These are phyloP conservation scores for Phlebopus sp. DNA, from an alignment of 1,284 basidiomycete genomes.

Conservation along the genomic window DNA sequence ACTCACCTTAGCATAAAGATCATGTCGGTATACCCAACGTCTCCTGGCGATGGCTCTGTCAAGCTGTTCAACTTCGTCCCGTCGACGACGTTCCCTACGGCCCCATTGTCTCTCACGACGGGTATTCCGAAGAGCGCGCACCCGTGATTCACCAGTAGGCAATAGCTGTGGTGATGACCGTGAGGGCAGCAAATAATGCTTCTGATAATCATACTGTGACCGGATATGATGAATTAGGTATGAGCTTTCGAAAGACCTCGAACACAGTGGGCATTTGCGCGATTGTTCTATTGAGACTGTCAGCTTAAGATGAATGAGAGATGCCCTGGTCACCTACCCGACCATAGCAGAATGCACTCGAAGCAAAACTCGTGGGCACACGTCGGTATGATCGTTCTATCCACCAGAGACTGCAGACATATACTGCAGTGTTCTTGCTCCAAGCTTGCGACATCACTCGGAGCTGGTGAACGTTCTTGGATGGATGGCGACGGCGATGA, in stretches of 20 bases:
- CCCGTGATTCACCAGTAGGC: slow-evolving; percentile 29
- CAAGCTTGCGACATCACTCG: background rate
- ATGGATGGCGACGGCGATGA: slow-evolving; percentile 10
- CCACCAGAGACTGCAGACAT: slow-evolving; percentile 73
- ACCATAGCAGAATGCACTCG: slow-evolving; percentile 82
- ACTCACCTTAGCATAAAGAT: slow-evolving; percentile 75
- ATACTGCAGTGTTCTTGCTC: slow-evolving; percentile 57
- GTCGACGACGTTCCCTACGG: slow-evolving; percentile 46
- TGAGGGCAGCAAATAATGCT: slow-evolving; percentile 73
- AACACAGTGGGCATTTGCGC: slow-evolving; percentile 79
- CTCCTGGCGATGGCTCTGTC: slow-evolving; percentile 60
- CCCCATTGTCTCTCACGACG: slow-evolving; percentile 56
- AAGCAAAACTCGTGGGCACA: slow-evolving; percentile 92
- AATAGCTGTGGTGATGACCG: slow-evolving; percentile 47
- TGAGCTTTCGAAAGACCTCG: slow-evolving; percentile 61
- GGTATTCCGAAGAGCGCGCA: slow-evolving; percentile 30
- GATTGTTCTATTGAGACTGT: slow-evolving; percentile 53
- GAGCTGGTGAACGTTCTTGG: background rate
- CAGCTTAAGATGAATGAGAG: background rate
- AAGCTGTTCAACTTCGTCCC: slow-evolving; percentile 58
- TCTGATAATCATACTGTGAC: slow-evolving; percentile 75
- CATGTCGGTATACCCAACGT: slow-evolving; percentile 68
- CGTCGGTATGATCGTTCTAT: slow-evolving; percentile 73
- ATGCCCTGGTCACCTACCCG: slow-evolving; percentile 44
- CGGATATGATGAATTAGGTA: slow-evolving; percentile 81